phyloP scores from a whole-genome alignment of 2,329 filamentous ascomycete species.

The Clarireedia homoeocarpa region DNA sequence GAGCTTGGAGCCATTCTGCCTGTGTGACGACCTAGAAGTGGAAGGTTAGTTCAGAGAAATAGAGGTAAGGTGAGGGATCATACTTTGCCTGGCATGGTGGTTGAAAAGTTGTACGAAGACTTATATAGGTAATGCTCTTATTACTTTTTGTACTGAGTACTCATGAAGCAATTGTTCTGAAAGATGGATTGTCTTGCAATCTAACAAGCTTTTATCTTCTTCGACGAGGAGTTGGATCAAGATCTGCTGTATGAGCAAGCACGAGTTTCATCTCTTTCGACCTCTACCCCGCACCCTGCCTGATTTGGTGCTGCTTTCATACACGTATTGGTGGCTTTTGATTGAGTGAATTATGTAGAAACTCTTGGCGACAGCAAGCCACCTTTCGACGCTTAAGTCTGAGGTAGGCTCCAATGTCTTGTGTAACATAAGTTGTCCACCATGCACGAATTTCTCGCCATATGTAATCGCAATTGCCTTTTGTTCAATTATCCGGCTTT shows the following conservation, averaged over 20 bases:
- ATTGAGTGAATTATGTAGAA: background rate
- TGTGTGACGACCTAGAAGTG: slow-evolving; percentile 25
- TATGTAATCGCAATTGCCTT: no score
- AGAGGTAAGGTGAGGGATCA: no score
- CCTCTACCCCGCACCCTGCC: background rate
- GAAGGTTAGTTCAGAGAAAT: background rate
- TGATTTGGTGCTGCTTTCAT: background rate
- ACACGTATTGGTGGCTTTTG: background rate
- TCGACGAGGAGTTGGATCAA: background rate
- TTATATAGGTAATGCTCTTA: no score
- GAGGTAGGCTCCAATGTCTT: background rate
- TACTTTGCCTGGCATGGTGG: background rate
- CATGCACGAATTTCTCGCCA: no score
- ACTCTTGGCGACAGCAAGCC: background rate
- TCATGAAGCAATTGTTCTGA: background rate
- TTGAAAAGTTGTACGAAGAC: background rate
- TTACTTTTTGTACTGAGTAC: background rate
- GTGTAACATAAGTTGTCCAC: no score
- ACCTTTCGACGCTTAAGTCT: background rate
- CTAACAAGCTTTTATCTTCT: background rate
- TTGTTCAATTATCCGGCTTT: no score
- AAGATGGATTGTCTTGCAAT: no score
- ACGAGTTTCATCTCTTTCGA: background rate
- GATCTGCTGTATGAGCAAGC: background rate
- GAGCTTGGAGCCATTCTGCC: slow-evolving; percentile 31